These are phyloP conservation scores for Russula ochroleuca DNA, from an alignment of 768 basidiomycete genomes.

Conservation along the genomic window DNA sequence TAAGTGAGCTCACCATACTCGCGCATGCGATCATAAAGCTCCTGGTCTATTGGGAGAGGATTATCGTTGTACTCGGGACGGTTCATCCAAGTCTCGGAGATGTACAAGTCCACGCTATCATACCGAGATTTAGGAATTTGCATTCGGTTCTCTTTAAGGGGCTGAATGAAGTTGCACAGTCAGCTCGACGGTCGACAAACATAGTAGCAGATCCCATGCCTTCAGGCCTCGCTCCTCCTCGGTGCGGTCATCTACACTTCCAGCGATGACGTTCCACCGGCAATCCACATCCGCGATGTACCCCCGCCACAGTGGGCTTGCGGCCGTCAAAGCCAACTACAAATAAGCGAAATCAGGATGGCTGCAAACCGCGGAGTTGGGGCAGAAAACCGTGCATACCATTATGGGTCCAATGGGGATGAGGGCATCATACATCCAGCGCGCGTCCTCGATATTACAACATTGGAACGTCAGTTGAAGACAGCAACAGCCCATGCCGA, in stretches of 20 bases:
- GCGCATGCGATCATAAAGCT: constrained; percentile 66
- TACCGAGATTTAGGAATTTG: constrained; percentile 95
- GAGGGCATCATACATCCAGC: constrained; percentile 92
- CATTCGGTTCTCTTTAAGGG: constrained; percentile 67
- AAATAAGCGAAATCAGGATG: constrained; percentile 2
- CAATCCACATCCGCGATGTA: constrained; percentile 96
- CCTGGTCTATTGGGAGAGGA: constrained; percentile 69
- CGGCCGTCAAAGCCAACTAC: constrained; percentile 90
- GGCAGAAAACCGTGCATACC: constrained; percentile 43
- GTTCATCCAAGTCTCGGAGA: constrained; percentile 82
- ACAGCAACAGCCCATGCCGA: constrained; percentile 99
- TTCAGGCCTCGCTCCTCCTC: constrained; percentile 89
- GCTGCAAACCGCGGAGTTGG: neutral
- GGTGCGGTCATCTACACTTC: constrained; percentile 96
- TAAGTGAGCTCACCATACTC: constrained; percentile 59
- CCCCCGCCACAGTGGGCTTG: constrained; percentile 92
- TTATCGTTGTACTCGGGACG: constrained; percentile 94
- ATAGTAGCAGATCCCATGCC: constrained; percentile 39
- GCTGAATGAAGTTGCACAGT: constrained; percentile 42
- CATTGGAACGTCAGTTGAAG: constrained; percentile 97
- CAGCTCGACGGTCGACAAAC: constrained; percentile 16
- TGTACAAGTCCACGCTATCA: constrained; percentile 91
- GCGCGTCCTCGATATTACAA: constrained; percentile 87
- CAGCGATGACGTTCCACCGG: constrained; percentile 98
- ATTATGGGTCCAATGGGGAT: constrained; percentile 94